Percentiles rank a stretch among this genome's conserved stretches.
Conservation (phyloP, 257 asterid species). For the Solanum arcanum region DNA sequence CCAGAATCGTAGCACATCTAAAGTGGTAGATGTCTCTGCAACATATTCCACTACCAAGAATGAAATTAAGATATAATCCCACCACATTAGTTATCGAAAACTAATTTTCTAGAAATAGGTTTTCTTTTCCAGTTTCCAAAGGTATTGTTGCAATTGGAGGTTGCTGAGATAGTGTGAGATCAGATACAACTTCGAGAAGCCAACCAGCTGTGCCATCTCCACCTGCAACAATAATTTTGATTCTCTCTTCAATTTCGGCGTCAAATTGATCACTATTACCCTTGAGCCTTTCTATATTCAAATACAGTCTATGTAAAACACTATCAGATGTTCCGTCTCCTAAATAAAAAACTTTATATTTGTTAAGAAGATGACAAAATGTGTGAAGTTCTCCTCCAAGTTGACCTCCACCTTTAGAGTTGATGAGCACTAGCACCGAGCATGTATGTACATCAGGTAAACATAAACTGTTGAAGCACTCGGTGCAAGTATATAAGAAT, state of each 20-base stretch:
- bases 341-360: conserved; percentile 69
- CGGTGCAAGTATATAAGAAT: conserved; percentile 50
- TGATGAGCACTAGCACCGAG: conserved; percentile 76
- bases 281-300: conserved; percentile 56
- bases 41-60: too few species aligned
- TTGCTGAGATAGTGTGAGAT: conserved; percentile 64
- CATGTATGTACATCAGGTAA: conserved; percentile 31
- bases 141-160: conserved; percentile 97
- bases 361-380: conserved; percentile 47
- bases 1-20: too few species aligned
- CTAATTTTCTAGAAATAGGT: too few species aligned
- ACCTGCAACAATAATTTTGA: conserved; percentile 77
- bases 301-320: conserved; percentile 40
- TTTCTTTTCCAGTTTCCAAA: conserved; percentile 68
- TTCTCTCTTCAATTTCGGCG: conserved; percentile 31
- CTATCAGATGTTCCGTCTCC: conserved; percentile 69
- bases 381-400: conserved; percentile 74
- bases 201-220: conserved; percentile 97
- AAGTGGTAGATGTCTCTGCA: too few species aligned
- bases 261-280: conserved; percentile 41
- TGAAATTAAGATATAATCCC: too few species aligned
- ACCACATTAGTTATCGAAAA: too few species aligned
- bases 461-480: conserved; percentile 7
- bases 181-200: conserved; percentile 93
- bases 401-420: conserved; percentile 89